Evolutionary conservation across 2,329 filamentous ascomycete species (phyloP).

Genomic region (Talaromyces sp.): DNA sequence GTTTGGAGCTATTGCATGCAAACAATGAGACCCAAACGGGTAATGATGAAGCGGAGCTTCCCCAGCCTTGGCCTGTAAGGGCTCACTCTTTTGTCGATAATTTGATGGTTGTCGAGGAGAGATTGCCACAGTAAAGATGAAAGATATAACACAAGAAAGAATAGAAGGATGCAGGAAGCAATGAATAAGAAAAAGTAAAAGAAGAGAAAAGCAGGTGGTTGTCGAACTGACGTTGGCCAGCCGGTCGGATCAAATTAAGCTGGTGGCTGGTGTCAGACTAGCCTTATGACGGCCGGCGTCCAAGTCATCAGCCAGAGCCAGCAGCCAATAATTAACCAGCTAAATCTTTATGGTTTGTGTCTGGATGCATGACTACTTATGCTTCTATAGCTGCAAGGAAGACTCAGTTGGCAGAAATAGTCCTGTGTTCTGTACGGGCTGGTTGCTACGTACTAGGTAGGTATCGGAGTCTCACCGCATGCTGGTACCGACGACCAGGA

Average conservation of each 20-base stretch:
- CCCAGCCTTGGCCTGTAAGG: slow-evolving; percentile 7
- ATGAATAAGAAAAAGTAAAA: background rate
- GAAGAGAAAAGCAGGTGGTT: slow-evolving; percentile 31
- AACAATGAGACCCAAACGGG: slow-evolving; percentile 18
- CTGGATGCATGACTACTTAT: background rate
- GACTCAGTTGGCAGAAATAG: background rate
- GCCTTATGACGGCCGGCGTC: background rate
- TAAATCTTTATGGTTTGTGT: background rate
- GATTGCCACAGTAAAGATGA: background rate
- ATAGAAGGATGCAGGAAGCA: background rate
- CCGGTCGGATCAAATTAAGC: slow-evolving; percentile 16
- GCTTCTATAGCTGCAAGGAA: slow-evolving; percentile 9
- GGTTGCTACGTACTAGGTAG: background rate
- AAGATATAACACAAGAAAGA: background rate
- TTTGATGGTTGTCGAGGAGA: background rate
- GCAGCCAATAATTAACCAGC: background rate
- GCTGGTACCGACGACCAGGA: background rate
- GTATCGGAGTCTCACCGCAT: background rate
- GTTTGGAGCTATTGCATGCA: background rate
- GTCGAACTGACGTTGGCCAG: slow-evolving; percentile 21
- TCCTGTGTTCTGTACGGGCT: background rate
- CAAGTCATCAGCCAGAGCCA: background rate
- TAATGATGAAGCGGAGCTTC: slow-evolving; percentile 20
- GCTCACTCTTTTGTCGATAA: background rate
- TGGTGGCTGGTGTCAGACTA: slow-evolving; percentile 19